Conservation (phyloP, 257 asterid genomes). For the Solanum sparsipilum region DNA sequence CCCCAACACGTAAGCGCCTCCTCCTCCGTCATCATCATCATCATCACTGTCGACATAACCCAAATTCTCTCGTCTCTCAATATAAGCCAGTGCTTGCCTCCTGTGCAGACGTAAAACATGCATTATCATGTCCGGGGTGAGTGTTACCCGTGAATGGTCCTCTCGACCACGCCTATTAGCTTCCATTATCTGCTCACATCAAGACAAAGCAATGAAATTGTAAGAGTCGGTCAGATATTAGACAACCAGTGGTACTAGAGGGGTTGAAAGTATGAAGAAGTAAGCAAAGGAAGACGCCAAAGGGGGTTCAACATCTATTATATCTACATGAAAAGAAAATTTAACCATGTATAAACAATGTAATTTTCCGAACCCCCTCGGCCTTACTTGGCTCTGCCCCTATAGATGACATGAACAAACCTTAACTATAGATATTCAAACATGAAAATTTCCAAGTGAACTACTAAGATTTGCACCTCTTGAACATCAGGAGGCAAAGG, state of each 20-base stretch:
- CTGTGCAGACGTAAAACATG: constrained; percentile 61
- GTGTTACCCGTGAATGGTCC: constrained; percentile 46
- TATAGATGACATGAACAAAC: not conserved
- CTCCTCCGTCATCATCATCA: constrained; percentile 14
- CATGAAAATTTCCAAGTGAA: not conserved
- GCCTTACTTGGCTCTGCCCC: not conserved
- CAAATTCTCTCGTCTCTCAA: constrained; percentile 33
- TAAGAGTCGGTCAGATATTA: not conserved
- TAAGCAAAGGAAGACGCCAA: not conserved
- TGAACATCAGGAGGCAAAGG: constrained; percentile 50
- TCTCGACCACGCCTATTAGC: constrained; percentile 47
- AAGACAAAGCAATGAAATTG: not conserved
- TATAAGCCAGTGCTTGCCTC: constrained; percentile 56
- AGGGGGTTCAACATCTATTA: not conserved
- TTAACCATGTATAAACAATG: not conserved
- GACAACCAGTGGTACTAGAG: not conserved
- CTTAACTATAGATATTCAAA: not conserved
- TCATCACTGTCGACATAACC: constrained; percentile 31
- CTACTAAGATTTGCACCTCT: constrained; percentile 35
- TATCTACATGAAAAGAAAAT: not conserved
- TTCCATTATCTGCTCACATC: constrained; percentile 40
- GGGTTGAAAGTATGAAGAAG: not conserved
- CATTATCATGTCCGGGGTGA: constrained; percentile 70
- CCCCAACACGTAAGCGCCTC: constrained; percentile 29
- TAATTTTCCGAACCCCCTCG: not conserved